Conservation (phyloP, 805 yeast species). For the Lipomyces chichibuensis region DNA sequence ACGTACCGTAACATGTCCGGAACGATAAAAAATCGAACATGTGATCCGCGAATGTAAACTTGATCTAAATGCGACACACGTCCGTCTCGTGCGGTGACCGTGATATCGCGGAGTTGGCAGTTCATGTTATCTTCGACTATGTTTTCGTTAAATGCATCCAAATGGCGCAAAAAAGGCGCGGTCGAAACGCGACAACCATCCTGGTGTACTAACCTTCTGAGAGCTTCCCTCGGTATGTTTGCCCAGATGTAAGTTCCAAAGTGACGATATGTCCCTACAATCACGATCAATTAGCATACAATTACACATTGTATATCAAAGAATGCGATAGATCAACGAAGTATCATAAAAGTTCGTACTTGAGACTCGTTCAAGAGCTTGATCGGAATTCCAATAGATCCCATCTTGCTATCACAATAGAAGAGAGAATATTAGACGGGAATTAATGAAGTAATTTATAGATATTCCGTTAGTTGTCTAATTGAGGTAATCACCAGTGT, state of each 20-base stretch:
- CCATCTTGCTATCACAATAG: slow-evolving; percentile 48
- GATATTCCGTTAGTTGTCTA: not conserved
- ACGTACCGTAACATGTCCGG: slow-evolving; percentile 74
- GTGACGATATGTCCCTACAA: slow-evolving; percentile 78
- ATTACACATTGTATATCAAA: not conserved
- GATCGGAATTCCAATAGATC: slow-evolving; percentile 75
- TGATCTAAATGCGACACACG: slow-evolving; percentile 74
- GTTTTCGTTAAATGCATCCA: not conserved
- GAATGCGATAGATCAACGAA: not conserved
- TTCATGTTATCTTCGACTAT: slow-evolving; percentile 88
- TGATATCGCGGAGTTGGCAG: slow-evolving; percentile 78
- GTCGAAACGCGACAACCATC: not conserved
- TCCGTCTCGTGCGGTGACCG: slow-evolving; percentile 77
- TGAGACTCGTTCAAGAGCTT: slow-evolving; percentile 84
- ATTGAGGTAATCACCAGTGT: not conserved
- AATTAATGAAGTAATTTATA: not conserved
- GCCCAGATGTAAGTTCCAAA: slow-evolving; percentile 82
- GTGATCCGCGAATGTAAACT: slow-evolving; percentile 90
- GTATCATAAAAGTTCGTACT: slow-evolving; percentile 41
- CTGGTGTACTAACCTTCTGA: slow-evolving; percentile 55
- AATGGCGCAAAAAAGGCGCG: not conserved
- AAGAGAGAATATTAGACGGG: not conserved
- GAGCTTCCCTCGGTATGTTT: slow-evolving; percentile 83
- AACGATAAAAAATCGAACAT: slow-evolving; percentile 76
- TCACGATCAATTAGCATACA: not conserved